A percentile compares a stretch with the other conserved stretches of the same genome.
phyloP scores from a whole-genome alignment of 495 filamentous ascomycete genomes.

The Cudoniella acicularis region DNA sequence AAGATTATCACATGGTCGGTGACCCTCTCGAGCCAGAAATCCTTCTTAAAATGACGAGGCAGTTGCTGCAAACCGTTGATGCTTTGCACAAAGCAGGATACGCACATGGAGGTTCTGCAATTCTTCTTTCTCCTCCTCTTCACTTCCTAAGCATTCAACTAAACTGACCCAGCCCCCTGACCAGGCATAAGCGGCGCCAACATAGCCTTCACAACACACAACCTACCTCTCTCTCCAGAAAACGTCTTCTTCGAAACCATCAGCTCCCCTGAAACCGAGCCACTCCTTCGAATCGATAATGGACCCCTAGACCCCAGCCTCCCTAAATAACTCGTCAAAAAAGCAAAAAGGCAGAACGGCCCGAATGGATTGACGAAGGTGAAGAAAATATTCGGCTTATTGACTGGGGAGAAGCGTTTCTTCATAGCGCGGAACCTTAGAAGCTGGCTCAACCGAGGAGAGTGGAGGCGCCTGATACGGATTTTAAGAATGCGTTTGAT shows the following conservation, averaged over 20 bases:
- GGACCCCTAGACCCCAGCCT: constrained; percentile 29
- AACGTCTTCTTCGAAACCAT: constrained; percentile 31
- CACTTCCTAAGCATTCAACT: background rate
- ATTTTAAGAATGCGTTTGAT: constrained; percentile 39
- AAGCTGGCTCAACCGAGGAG: constrained; percentile 33
- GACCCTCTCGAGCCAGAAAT: constrained; percentile 23
- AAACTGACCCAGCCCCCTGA: too few relatives aligned
- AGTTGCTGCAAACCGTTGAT: constrained; percentile 29
- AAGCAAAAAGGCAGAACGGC: constrained; percentile 30
- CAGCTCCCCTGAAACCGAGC: constrained; percentile 35
- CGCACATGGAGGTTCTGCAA: constrained; percentile 43
- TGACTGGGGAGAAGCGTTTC: constrained; percentile 44
- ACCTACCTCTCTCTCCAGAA: too few relatives aligned
- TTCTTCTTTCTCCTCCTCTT: background rate
- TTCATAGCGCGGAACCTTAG: constrained; percentile 22
- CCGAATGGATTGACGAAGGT: constrained; percentile 37
- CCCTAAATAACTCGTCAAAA: constrained; percentile 36
- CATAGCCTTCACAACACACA: constrained; percentile 22
- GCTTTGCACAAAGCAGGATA: constrained; percentile 33
- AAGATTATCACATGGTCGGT: too few relatives aligned
- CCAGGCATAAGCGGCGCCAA: constrained; percentile 23
- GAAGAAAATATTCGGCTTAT: constrained; percentile 39
- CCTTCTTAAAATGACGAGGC: constrained; percentile 25
- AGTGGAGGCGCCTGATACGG: constrained; percentile 40
- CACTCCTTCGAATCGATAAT: constrained; percentile 32